Base-by-base conservation (phyloP, 2,329 filamentous ascomycete genomes). In the Pseudogymnoascus sp. region DNA sequence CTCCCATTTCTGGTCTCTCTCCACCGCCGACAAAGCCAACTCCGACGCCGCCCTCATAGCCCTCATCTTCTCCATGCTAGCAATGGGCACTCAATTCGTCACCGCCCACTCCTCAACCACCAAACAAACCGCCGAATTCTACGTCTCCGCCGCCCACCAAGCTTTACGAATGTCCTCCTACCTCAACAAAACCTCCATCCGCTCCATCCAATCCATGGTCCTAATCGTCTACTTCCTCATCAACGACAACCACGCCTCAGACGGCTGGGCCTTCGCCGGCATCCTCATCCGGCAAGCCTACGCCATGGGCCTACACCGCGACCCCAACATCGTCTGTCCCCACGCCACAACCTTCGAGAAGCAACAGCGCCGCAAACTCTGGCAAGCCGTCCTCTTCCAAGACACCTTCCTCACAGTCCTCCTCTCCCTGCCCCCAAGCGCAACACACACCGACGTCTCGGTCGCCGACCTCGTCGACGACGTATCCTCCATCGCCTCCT, bases 201-300 rank as follows among this genome's bases (percentile, higher is more conserved):
- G 85, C 23, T 90, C 89, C 1, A 85, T 93, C 34, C 89, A 92
- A 74, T 85, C 90, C 51, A 93, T 93, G 89, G 87, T 92, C 0
- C 76, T 93, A n/a, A 86, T 92, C 65, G 87, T 86, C 0, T 93
- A 93, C 72, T 93, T 93, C 69, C 79, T 93, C 37, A 92, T 93
- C 78, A 93, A 93, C 70, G 90, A 93, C 74, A 92, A 92, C 70
- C 90, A 93, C 70, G 89, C 89, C 3, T 90, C 88, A 0, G 90
- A 93, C 72, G 90, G 90, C 1, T 93, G 90, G 86, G 87, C 89
- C 0, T 93, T 92, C 78, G 88, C 88, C 0, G 90, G 90, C 5
- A 87, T 93, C 25, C 75, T 92, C 21, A 86, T 91, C 68, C 82
- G 90, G 25, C 90, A 93, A 75, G 85, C 90, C 0, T 93, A 92